phyloP scores from a whole-genome alignment of 2,329 filamentous ascomycete species.

The Raffaelea arxii region DNA sequence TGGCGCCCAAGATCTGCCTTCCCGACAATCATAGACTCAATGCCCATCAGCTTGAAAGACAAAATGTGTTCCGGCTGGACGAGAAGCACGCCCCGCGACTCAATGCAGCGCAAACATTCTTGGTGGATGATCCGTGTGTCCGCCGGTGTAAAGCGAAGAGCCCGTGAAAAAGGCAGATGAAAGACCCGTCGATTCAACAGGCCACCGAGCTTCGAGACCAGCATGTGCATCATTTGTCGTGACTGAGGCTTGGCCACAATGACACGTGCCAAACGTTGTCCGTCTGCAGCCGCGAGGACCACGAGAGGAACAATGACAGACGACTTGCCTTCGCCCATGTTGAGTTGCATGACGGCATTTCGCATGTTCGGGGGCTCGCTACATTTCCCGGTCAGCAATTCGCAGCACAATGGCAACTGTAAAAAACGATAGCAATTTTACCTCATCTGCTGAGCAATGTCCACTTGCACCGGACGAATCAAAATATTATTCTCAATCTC shows the following conservation, averaged over 20 bases:
- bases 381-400: neutral
- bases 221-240: conserved; percentile 48
- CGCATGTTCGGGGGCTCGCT: conserved; percentile 17
- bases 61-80: conserved; percentile 55
- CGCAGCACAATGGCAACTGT: too few relatives aligned
- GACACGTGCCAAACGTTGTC: conserved; percentile 40
- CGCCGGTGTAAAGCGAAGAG: conserved; percentile 21
- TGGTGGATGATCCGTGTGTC: conserved; percentile 25
- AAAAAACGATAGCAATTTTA: too few relatives aligned
- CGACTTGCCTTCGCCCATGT: conserved; percentile 64
- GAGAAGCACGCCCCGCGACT: conserved; percentile 43
- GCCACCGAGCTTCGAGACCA: conserved; percentile 45
- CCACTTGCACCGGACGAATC: conserved; percentile 49
- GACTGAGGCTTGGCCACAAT: conserved; percentile 53
- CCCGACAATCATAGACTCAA: conserved; percentile 34
- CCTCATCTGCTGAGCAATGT: conserved; percentile 49
- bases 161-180: conserved; percentile 49
- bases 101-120: conserved; percentile 36
- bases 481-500: conserved; percentile 55
- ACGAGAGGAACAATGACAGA: conserved; percentile 61
- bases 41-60: conserved; percentile 52
- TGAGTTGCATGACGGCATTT: conserved; percentile 54
- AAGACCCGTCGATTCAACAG: conserved; percentile 44
- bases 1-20: conserved; percentile 18
- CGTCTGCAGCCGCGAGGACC: conserved; percentile 41